Conservation (phyloP, 2,329 filamentous ascomycete genomes). For the Fonsecaea nubica region DNA sequence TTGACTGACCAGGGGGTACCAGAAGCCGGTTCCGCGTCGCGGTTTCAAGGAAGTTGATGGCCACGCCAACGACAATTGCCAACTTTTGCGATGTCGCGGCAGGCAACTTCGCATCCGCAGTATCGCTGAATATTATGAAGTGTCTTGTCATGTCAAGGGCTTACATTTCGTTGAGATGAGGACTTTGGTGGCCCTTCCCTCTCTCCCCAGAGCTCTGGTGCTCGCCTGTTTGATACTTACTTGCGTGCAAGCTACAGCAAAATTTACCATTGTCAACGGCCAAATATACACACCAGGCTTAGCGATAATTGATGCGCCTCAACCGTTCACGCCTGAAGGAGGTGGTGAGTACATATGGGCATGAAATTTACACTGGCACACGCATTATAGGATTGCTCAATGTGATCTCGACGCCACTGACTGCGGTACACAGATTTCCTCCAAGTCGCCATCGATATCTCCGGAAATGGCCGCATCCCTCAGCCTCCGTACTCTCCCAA, state of each 20-base stretch:
- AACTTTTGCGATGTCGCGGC: not conserved
- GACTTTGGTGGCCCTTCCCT: not conserved
- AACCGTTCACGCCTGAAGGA: conserved; percentile 68
- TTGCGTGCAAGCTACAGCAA: conserved; percentile 3
- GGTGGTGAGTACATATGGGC: conserved; percentile 56
- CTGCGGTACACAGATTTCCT: conserved; percentile 51
- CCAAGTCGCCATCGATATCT: conserved; percentile 71
- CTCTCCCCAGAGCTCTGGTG: not conserved
- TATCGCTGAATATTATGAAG: not conserved
- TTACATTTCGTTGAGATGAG: not conserved
- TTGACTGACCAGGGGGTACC: not conserved
- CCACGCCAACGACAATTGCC: not conserved
- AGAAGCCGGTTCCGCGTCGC: not conserved
- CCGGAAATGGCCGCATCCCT: conserved; percentile 68
- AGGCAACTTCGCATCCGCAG: not conserved
- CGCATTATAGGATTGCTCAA: not conserved
- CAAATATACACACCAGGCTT: conserved; percentile 74
- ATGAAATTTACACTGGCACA: not conserved
- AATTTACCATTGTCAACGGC: conserved; percentile 55
- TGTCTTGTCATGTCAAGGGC: not conserved
- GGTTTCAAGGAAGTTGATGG: conserved; percentile 3
- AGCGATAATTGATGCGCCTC: conserved; percentile 69
- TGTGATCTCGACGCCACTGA: not conserved
- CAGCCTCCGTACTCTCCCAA: conserved; percentile 60
- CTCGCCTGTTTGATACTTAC: not conserved